phyloP scores from a whole-genome alignment of 192 early-diverging fungal genomes.

The Rhizoclosmatium globosum region DNA sequence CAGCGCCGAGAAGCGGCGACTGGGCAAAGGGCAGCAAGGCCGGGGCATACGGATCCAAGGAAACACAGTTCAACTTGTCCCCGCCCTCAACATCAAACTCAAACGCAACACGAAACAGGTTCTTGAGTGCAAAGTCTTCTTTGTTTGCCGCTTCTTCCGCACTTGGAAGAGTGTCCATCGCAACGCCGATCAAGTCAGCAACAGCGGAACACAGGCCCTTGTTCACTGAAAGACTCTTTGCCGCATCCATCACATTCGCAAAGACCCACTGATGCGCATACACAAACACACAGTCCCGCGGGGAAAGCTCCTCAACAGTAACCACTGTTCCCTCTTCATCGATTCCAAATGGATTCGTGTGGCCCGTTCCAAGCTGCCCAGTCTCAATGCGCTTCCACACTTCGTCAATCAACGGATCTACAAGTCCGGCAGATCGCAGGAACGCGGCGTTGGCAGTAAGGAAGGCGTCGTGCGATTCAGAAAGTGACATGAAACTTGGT shows the following conservation, averaged over 20 bases:
- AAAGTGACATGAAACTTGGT: neutral
- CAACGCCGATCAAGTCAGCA: neutral
- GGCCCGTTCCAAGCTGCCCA: neutral
- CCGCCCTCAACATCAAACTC: conserved; percentile 26
- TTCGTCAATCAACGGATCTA: neutral
- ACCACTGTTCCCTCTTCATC: conserved; percentile 13
- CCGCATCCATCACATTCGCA: neutral
- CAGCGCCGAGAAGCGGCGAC: conserved; percentile 10
- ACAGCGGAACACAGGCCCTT: conserved; percentile 1
- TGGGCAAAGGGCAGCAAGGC: conserved; percentile 13
- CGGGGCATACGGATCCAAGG: conserved; percentile 32
- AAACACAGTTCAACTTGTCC: conserved; percentile 18
- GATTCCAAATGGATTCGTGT: neutral
- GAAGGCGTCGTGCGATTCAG: neutral
- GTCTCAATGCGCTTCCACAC: conserved; percentile 4
- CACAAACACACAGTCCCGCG: conserved; percentile 23
- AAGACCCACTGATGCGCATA: conserved; percentile 35
- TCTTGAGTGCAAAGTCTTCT: conserved; percentile 10
- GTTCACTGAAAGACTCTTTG: neutral
- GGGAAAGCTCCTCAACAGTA: neutral
- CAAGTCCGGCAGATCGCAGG: neutral
- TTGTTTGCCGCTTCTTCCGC: neutral
- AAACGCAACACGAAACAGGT: conserved; percentile 30
- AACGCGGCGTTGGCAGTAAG: conserved; percentile 1
- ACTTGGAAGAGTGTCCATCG: neutral